phyloP scores from a whole-genome alignment of 2,329 filamentous ascomycete species.

The Triangularia setosa region DNA sequence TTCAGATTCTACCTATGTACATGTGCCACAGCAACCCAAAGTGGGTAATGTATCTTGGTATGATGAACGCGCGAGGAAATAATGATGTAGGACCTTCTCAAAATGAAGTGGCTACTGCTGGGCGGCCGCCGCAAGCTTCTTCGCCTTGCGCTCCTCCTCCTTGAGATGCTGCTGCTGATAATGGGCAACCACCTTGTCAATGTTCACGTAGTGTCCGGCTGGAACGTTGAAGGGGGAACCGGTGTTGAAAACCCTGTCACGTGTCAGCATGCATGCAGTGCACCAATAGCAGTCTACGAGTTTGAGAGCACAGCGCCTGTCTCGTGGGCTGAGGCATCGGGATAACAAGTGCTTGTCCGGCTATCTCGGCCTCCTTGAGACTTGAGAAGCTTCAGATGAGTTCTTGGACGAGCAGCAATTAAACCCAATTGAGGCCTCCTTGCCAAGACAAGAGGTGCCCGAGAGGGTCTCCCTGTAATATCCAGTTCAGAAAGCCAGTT shows the following conservation, averaged over 20 bases:
- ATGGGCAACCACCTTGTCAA: conserved; percentile 55
- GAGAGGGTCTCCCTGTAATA: background rate
- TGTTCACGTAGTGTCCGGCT: conserved; percentile 51
- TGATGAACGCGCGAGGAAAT: background rate
- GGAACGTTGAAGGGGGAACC: conserved; percentile 51
- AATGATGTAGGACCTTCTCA: conserved; percentile 2
- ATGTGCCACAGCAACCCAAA: conserved; percentile 16
- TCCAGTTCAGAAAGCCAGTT: background rate
- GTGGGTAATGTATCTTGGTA: conserved; percentile 11
- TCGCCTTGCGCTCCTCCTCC: conserved; percentile 53
- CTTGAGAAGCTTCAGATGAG: background rate
- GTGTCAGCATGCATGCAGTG: conserved; percentile 23
- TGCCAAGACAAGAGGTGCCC: background rate
- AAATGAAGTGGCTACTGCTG: conserved; percentile 29
- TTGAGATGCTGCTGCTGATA: conserved; percentile 52
- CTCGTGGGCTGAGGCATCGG: background rate
- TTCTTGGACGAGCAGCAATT: background rate
- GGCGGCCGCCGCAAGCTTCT: conserved; percentile 40
- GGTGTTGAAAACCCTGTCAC: conserved; percentile 46
- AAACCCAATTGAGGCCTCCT: background rate
- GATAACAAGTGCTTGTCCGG: background rate
- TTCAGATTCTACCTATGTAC: conserved; percentile 18
- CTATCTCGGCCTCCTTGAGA: background rate
- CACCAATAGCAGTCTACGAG: conserved; percentile 17
- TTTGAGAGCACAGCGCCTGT: background rate